phyloP scores from a whole-genome alignment of 148 eudicot species.

The Oxyria digyna region DNA sequence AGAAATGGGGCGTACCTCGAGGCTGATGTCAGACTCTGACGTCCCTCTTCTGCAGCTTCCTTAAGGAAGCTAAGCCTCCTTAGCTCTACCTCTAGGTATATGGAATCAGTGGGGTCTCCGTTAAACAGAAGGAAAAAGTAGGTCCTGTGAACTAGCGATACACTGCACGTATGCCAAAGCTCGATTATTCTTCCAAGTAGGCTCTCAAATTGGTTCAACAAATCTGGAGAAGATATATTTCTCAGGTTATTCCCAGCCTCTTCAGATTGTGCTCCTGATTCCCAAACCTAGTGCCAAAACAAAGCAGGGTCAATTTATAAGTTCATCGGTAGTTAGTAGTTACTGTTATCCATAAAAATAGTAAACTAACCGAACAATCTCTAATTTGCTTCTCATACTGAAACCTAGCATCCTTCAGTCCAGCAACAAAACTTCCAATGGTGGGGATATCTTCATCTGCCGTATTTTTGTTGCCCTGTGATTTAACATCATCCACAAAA shows the following conservation, averaged over 20 bases:
- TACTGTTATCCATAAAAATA: not conserved
- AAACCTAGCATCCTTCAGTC: slow-evolving; percentile 73
- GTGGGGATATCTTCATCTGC: slow-evolving; percentile 71
- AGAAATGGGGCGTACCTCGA: slow-evolving; percentile 44
- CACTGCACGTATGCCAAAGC: slow-evolving; percentile 78
- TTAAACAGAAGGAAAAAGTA: slow-evolving; percentile 81
- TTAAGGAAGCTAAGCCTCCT: slow-evolving; percentile 80
- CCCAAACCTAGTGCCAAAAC: slow-evolving; percentile 25
- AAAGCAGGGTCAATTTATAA: not conserved
- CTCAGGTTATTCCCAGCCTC: slow-evolving; percentile 29
- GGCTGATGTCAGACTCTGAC: slow-evolving; percentile 43
- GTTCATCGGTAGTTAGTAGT: not conserved
- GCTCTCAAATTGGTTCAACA: slow-evolving; percentile 53
- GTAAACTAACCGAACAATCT: slow-evolving; percentile 42
- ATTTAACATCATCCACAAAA: slow-evolving; percentile 32
- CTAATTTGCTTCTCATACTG: slow-evolving; percentile 50
- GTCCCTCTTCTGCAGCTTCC: slow-evolving; percentile 42
- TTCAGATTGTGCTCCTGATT: slow-evolving; percentile 18
- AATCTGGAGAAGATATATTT: slow-evolving; percentile 32
- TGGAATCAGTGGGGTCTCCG: slow-evolving; percentile 81
- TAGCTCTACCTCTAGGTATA: slow-evolving; percentile 89
- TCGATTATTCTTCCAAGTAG: slow-evolving; percentile 52
- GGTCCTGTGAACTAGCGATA: slow-evolving; percentile 81
- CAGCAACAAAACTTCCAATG: slow-evolving; percentile 67
- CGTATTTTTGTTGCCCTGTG: slow-evolving; percentile 22